Evolutionary conservation across 352 stramenopile species (phyloP), one percentile per base, ranked within the genome.

Genomic region (Globisporangium acanthophoron): DNA sequence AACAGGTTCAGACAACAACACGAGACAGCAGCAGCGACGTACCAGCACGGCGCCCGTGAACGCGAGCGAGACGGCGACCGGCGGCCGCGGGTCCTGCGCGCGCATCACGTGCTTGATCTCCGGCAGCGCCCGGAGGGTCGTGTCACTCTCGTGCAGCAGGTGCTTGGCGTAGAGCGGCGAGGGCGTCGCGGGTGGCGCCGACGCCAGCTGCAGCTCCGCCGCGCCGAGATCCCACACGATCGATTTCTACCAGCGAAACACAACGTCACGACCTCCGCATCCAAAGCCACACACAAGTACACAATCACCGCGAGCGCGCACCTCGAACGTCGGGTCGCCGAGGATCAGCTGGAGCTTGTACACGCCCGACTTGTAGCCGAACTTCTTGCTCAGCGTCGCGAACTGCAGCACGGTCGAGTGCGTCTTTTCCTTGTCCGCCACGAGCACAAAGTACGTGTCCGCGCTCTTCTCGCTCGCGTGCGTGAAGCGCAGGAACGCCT

Each of bases 41-140:
- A 74, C 71, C 59, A 90, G 58, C 21, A 92, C 85, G 12, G 78
- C 76, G 21, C 58, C 71, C 49, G 78, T 73, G 66, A 92, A 94
- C 24, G 75, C 74, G 52, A 90, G 65, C 24, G 85, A 94, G 48
- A 94, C 77, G 8, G 54, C 43, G 33, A 90, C 52, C 31, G 77
- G 78, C 31, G 86, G 85, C 27, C 86, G 79, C 52, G 72, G 55
- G 61, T 94, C 85, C 48, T 92, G 70, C 35, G 74, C 52, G 46
- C 86, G 83, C 86, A 96, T 95, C 39, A 93, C 71, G 74, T 96
- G 88, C 62, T 79, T 66, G 59, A 96, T 96, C 64, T 96, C 86
- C 0, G 85, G 87, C 53, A 96, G 71, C 27, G 85, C 80, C 62
- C 78, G 77, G 5, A 96, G 74, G 52, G 88, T 92, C 56, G 85